Evolutionary conservation across 208 protist genomes (phyloP).

Genomic region (Phytomonas sp.): DNA sequence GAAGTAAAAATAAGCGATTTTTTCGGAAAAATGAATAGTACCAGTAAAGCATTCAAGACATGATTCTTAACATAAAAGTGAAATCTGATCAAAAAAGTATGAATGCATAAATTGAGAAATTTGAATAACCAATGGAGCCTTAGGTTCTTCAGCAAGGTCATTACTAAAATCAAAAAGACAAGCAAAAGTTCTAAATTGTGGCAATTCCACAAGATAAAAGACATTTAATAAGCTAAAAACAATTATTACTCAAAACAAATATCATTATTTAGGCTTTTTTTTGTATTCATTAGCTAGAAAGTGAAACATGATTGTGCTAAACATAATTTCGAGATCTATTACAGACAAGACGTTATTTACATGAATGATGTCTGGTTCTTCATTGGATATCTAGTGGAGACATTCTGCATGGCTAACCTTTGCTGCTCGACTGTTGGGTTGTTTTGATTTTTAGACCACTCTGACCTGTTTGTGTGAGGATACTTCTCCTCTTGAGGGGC

Average conservation of each 20-base stretch:
- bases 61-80: background rate
- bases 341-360: background rate
- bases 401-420: too few species aligned
- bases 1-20: background rate
- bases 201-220: background rate
- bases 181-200: background rate
- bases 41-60: background rate
- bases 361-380: background rate
- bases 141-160: background rate
- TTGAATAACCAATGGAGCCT: background rate
- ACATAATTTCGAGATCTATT: background rate
- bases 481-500: too few species aligned
- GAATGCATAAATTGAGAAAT: background rate
- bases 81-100: background rate
- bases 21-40: background rate
- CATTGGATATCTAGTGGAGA: background rate
- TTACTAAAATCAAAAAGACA: background rate
- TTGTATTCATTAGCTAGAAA: background rate
- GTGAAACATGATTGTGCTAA: background rate
- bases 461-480: too few species aligned
- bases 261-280: background rate
- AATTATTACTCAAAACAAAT: background rate
- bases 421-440: too few species aligned
- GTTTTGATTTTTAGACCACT: too few species aligned
- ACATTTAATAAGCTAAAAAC: background rate